Percentiles rank a stretch among this genome's conserved stretches.
These are phyloP conservation scores for Chaetomium tenue DNA, from an alignment of 495 filamentous ascomycete species.

Conservation along the genomic window DNA sequence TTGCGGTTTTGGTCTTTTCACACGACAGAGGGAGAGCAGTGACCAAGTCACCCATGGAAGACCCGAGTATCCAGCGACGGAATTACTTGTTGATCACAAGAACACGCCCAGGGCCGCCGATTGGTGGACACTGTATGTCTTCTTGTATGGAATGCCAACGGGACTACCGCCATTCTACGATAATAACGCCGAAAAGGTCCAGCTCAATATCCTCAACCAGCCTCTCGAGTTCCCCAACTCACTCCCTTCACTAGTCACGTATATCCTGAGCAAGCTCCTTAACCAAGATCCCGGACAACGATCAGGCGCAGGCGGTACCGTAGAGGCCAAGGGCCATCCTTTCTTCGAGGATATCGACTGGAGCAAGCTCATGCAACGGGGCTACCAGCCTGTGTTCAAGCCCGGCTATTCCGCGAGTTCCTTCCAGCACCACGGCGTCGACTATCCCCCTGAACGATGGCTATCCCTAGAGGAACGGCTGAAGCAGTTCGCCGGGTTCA, in stretches of 20 bases:
- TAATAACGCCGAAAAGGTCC: constrained; percentile 87
- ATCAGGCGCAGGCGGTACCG: constrained; percentile 74
- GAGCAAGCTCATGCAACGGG: constrained; percentile 73
- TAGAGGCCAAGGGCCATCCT: constrained; percentile 82
- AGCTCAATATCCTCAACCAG: constrained; percentile 79
- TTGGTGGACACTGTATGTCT: constrained; percentile 87
- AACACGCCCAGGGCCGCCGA: constrained; percentile 77
- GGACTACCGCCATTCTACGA: constrained; percentile 85
- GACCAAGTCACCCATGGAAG: constrained; percentile 76
- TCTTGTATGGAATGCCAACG: constrained; percentile 87
- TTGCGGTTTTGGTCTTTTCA: constrained; percentile 84
- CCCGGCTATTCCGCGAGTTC: constrained; percentile 37
- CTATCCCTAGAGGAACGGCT: background rate
- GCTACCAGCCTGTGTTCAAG: constrained; percentile 84
- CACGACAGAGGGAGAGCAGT: constrained; percentile 82
- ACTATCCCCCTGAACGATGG: background rate
- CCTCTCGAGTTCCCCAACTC: constrained; percentile 66
- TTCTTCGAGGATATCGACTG: constrained; percentile 88
- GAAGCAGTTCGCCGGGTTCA: background rate
- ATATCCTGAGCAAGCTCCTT: constrained; percentile 69
- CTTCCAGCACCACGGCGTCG: background rate
- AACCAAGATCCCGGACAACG: constrained; percentile 71
- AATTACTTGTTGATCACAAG: constrained; percentile 72
- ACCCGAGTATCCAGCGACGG: constrained; percentile 82
- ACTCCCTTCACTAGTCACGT: constrained; percentile 72